A percentile compares a stretch with the other conserved stretches of the same genome.
Evolutionary conservation across 768 basidiomycete species (phyloP).

Genomic region (Kwoniella pini): DNA sequence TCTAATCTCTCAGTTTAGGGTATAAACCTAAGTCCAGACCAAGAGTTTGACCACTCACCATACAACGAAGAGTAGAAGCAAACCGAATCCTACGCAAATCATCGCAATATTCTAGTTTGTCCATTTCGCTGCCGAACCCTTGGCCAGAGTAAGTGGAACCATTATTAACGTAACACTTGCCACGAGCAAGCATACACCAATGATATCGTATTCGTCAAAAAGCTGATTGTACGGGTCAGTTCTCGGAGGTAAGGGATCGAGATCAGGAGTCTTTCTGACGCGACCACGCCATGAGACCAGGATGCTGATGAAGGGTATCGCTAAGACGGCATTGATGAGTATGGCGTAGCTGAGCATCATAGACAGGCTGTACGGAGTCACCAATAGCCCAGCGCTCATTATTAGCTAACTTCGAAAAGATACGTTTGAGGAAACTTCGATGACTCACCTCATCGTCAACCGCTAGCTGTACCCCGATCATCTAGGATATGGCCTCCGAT

Average conservation of each 20-base stretch:
- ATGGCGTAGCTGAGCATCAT: no score
- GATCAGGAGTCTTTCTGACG: neutral
- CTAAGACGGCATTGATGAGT: constrained; percentile 18
- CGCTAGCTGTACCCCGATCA: constrained; percentile 5
- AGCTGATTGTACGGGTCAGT: constrained; percentile 3
- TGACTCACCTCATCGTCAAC: constrained; percentile 17
- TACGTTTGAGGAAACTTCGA: no score
- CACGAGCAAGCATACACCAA: constrained; percentile 6
- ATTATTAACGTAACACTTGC: constrained; percentile 8
- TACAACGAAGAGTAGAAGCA: constrained; percentile 4
- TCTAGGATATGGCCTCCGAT: constrained; percentile 13
- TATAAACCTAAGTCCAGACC: no score
- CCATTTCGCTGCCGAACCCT: constrained; percentile 15
- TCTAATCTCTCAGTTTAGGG: no score
- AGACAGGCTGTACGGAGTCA: no score
- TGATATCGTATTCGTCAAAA: constrained; percentile 17
- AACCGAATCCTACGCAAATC: constrained; percentile 16
- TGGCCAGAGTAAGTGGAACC: constrained; percentile 13
- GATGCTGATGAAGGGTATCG: constrained; percentile 12
- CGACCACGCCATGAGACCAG: constrained; percentile 4
- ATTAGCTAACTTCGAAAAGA: no score
- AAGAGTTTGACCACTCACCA: constrained; percentile 1
- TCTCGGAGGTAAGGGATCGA: constrained; percentile 6
- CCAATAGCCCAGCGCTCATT: no score
- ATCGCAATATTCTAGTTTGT: constrained; percentile 11